A percentile compares a stretch with the other conserved stretches of the same genome.
Evolutionary conservation across 441 rosid genomes (phyloP).

Genomic region (Biscutella laevigata): DNA sequence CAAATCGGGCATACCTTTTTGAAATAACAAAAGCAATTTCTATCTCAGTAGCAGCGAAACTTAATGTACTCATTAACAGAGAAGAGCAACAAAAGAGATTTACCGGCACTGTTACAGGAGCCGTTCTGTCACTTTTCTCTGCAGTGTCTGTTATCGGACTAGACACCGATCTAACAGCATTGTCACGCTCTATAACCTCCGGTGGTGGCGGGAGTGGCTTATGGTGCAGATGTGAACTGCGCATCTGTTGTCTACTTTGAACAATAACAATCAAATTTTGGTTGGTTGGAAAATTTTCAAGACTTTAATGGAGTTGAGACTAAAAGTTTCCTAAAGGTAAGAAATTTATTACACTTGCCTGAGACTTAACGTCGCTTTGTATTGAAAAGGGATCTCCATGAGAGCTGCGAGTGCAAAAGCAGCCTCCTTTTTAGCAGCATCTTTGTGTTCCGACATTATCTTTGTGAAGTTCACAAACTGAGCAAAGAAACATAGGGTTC

Average conservation of each 20-base stretch:
- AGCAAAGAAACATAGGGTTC: neutral
- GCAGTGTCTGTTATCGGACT: slow-evolving; percentile 14
- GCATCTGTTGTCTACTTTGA: slow-evolving; percentile 30
- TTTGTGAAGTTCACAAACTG: slow-evolving; percentile 87
- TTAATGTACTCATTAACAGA: neutral
- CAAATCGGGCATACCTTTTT: slow-evolving; percentile 85
- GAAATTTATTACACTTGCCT: slow-evolving; percentile 28
- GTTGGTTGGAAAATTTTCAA: neutral
- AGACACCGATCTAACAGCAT: slow-evolving; percentile 35
- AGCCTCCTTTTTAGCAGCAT: slow-evolving; percentile 59
- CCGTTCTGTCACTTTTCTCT: slow-evolving; percentile 32
- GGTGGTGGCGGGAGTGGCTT: slow-evolving; percentile 67
- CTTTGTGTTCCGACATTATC: slow-evolving; percentile 62
- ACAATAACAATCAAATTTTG: slow-evolving; percentile 13
- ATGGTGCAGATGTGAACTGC: slow-evolving; percentile 19
- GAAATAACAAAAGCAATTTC: neutral
- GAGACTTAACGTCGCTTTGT: slow-evolving; percentile 63
- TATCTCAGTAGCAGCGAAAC: neutral
- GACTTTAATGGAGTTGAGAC: neutral
- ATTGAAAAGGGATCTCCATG: slow-evolving; percentile 88
- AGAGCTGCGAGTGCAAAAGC: slow-evolving; percentile 92
- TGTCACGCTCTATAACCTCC: slow-evolving; percentile 56
- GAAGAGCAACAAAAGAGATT: neutral
- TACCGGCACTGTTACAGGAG: slow-evolving; percentile 37
- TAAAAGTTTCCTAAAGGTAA: neutral